A percentile compares a stretch with the other conserved stretches of the same genome.
phyloP scores from a whole-genome alignment of 345 rosid species.

The Conringia planisiliqua region DNA sequence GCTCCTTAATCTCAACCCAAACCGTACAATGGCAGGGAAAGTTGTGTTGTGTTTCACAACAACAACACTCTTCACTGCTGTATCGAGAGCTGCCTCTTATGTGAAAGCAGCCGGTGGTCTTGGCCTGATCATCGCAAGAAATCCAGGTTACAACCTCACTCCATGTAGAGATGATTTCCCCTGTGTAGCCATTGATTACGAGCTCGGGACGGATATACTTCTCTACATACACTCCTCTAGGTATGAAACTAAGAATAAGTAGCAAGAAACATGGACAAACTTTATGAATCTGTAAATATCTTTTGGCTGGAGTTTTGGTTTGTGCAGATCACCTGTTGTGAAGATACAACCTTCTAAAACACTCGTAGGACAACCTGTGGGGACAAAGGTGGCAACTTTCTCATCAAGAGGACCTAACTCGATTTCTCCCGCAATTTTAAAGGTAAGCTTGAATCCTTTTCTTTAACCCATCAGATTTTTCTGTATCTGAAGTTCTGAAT shows the following conservation, averaged over 20 bases:
- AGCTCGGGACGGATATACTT: conserved; percentile 31
- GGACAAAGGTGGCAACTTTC: neutral
- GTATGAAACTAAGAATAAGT: conserved; percentile 3
- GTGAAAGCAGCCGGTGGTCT: conserved; percentile 34
- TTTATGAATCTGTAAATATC: neutral
- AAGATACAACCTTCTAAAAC: neutral
- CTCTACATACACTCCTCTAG: conserved; percentile 31
- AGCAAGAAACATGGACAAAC: neutral
- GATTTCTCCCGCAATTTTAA: neutral
- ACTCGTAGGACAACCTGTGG: neutral
- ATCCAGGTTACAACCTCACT: conserved; percentile 17
- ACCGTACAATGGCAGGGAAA: conserved; percentile 24
- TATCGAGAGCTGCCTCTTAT: conserved; percentile 16
- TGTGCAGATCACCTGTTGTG: neutral
- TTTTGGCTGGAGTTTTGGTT: neutral
- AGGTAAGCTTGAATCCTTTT: neutral
- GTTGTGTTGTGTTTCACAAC: conserved; percentile 35
- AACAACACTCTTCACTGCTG: conserved; percentile 5
- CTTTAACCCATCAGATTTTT: neutral
- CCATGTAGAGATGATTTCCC: conserved; percentile 32
- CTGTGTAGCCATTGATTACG: conserved; percentile 29
- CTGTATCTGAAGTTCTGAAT: neutral
- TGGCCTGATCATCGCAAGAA: conserved; percentile 34
- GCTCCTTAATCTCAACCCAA: neutral
- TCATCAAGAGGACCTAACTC: neutral